Evolutionary conservation across 2,329 filamentous ascomycete species (phyloP).

Genomic region (Cyclaneusma minus): DNA sequence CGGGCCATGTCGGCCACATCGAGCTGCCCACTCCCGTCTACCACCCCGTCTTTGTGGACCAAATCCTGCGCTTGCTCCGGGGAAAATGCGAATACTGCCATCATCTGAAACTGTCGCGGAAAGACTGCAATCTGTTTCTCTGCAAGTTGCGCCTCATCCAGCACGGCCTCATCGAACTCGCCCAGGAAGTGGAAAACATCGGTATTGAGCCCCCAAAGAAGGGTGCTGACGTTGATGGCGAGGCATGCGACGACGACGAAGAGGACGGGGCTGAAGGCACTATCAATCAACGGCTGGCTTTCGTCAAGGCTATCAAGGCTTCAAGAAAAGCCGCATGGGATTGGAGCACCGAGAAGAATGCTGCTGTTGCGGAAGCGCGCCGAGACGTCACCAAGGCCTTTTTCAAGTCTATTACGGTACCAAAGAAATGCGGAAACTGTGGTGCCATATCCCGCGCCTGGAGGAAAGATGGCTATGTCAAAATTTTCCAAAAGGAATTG

Average conservation of each 20-base stretch:
- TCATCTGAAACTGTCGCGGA: conserved; percentile 63
- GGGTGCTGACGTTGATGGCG: conserved; percentile 6
- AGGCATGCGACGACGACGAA: conserved; percentile 14
- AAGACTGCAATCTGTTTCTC: conserved; percentile 60
- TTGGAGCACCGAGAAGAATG: conserved; percentile 49
- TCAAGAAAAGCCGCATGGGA: conserved; percentile 44
- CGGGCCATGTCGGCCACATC: conserved; percentile 89
- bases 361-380: conserved; percentile 65
- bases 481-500: conserved; percentile 80
- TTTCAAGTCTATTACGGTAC: conserved; percentile 52
- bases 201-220: conserved; percentile 3
- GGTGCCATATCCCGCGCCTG: conserved; percentile 64
- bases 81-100: conserved; percentile 87
- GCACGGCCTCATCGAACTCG: conserved; percentile 61
- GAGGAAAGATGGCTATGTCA: conserved; percentile 80
- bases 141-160: conserved; percentile 80
- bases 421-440: conserved; percentile 52
- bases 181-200: conserved; percentile 31
- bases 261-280: conserved; percentile 27
- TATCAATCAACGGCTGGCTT: conserved; percentile 42
- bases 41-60: conserved; percentile 93
- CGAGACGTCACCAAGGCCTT: conserved; percentile 69
- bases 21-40: conserved; percentile 88
- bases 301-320: conserved; percentile 57
- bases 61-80: conserved; percentile 69